Conservation (phyloP, 805 yeast genomes). For the Peterozyma xylosa region DNA sequence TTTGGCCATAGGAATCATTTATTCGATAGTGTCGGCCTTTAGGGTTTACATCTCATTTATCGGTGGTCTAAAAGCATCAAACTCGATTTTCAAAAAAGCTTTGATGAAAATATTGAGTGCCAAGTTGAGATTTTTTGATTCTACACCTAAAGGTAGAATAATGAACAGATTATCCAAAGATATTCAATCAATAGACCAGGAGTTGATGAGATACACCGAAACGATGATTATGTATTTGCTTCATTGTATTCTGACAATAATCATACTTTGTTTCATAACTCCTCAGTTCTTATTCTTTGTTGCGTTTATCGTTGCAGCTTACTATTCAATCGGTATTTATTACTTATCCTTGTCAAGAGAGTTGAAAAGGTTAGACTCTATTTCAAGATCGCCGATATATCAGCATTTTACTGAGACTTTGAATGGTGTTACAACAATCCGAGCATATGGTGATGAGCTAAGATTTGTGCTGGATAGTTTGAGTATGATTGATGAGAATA, state of each 20-base stretch:
- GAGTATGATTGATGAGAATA: constrained; percentile 61
- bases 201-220: constrained; percentile 51
- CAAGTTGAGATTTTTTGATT: constrained; percentile 83
- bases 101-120: constrained; percentile 55
- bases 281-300: constrained; percentile 69
- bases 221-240: constrained; percentile 47
- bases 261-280: constrained; percentile 68
- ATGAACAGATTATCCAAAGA: constrained; percentile 77
- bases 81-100: constrained; percentile 54
- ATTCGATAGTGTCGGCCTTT: constrained; percentile 41
- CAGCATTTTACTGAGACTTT: constrained; percentile 67
- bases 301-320: constrained; percentile 48
- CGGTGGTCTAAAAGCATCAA: constrained; percentile 66
- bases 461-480: constrained; percentile 51
- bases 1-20: constrained; percentile 50
- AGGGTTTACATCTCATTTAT: constrained; percentile 52
- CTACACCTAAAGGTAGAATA: constrained; percentile 80
- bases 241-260: constrained; percentile 54
- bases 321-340: constrained; percentile 56
- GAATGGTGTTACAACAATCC: constrained; percentile 53
- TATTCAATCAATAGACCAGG: constrained; percentile 70
- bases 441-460: constrained; percentile 52
- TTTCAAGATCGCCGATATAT: constrained; percentile 60
- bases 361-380: constrained; percentile 63
- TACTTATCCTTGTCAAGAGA: constrained; percentile 62